phyloP scores from a whole-genome alignment of 441 rosid genomes.

The Croton setiger region DNA sequence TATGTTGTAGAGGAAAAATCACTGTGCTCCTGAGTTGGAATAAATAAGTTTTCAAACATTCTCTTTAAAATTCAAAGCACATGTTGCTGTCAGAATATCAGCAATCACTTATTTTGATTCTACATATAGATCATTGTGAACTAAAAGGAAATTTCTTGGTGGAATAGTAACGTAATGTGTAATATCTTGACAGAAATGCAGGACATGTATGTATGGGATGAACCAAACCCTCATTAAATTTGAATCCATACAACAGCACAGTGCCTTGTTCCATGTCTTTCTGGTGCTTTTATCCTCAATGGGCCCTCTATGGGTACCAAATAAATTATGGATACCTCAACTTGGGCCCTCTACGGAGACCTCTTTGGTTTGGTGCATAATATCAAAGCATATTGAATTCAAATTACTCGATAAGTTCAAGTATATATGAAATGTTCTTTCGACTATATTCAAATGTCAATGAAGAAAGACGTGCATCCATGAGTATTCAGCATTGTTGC shows the following conservation, averaged over 20 bases:
- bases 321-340: not conserved
- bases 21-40: not conserved
- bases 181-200: not conserved
- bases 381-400: constrained; percentile 7
- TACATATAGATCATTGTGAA: too few species aligned
- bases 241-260: too few species aligned
- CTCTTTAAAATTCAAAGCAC: too few species aligned
- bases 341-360: too few species aligned
- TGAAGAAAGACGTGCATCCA: not conserved
- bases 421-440: not conserved
- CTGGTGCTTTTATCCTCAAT: not conserved
- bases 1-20: not conserved
- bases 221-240: not conserved
- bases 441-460: not conserved
- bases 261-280: not conserved
- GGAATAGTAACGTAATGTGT: not conserved
- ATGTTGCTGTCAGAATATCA: too few species aligned
- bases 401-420: not conserved
- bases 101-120: too few species aligned
- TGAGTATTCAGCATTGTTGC: not conserved
- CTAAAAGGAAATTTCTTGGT: not conserved
- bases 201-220: not conserved
- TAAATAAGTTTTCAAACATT: too few species aligned
- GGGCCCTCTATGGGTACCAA: too few species aligned
- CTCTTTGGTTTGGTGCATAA: not conserved